Evolutionary conservation across 169 alveolate species (phyloP).

Genomic region (Haemoproteus tartakovskyi): DNA sequence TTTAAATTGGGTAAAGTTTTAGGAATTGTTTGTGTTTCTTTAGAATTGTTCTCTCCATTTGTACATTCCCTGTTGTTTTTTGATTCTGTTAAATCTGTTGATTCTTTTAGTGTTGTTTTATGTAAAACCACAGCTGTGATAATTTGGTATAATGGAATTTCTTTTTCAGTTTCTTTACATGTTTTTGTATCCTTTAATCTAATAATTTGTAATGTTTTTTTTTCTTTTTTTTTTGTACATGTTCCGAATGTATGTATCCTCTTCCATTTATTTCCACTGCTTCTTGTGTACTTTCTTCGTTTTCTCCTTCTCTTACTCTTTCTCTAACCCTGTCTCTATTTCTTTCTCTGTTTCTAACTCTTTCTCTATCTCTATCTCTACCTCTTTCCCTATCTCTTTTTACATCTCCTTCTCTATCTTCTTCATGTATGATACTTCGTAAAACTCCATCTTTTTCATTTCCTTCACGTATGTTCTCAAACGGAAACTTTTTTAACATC

Average conservation of each 20-base stretch:
- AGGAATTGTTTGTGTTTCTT: not conserved
- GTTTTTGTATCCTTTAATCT: conserved; percentile 25
- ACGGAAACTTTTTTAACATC: conserved; percentile 20
- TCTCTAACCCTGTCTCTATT: no score
- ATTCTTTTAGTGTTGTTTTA: no score
- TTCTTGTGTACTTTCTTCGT: no score
- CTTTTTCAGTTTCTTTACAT: conserved; percentile 18
- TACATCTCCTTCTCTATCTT: no score
- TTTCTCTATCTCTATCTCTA: no score
- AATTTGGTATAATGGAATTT: conserved; percentile 33
- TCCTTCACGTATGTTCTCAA: conserved; percentile 2
- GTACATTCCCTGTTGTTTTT: no score
- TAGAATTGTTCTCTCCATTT: not conserved
- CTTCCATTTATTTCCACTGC: no score
- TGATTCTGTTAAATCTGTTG: no score
- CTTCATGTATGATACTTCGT: no score
- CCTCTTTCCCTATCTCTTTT: no score
- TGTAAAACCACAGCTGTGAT: conserved; percentile 49
- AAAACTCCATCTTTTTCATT: conserved; percentile 4
- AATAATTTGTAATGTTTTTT: conserved; percentile 10
- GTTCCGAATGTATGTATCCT: conserved; percentile 66
- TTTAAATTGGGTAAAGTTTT: conserved; percentile 35
- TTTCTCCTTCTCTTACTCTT: no score
- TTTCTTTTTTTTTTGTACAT: conserved; percentile 36
- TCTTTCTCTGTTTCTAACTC: no score